These are phyloP conservation scores for Pichia californica DNA, from an alignment of 805 yeast genomes.

Conservation along the genomic window DNA sequence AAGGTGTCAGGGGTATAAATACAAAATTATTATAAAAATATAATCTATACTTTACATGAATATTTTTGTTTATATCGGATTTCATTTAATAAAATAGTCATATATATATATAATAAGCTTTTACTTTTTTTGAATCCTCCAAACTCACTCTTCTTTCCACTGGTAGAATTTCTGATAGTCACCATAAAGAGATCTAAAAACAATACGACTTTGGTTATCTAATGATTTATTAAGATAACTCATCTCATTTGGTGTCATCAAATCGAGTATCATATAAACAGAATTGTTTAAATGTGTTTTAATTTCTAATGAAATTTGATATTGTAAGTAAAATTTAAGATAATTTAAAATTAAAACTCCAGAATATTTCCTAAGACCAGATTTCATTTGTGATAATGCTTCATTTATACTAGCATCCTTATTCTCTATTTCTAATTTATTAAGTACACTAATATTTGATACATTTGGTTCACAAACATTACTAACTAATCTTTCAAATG, in stretches of 20 bases:
- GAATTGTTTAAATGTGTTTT: slow-evolving; percentile 49
- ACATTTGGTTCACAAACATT: slow-evolving; percentile 67
- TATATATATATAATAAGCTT: no score
- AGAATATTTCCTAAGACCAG: slow-evolving; percentile 56
- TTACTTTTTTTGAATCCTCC: no score
- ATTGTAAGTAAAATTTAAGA: slow-evolving; percentile 44
- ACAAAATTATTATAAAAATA: no score
- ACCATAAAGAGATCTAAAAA: slow-evolving; percentile 59
- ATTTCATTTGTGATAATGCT: slow-evolving; percentile 47
- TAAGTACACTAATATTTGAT: slow-evolving; percentile 12
- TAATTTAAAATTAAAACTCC: slow-evolving; percentile 56
- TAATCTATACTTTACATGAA: no score
- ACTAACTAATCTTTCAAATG: slow-evolving; percentile 51
- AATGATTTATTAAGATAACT: slow-evolving; percentile 54
- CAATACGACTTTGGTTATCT: slow-evolving; percentile 63
- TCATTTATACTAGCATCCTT: slow-evolving; percentile 39
- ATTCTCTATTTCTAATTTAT: no score
- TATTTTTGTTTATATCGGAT: no score
- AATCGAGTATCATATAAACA: slow-evolving; percentile 58
- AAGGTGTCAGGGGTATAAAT: no score
- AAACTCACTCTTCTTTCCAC: slow-evolving; percentile 57
- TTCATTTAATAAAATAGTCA: no score
- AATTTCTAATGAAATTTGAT: slow-evolving; percentile 39
- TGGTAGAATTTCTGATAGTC: slow-evolving; percentile 74
- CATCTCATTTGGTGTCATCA: slow-evolving; percentile 62